phyloP scores from a whole-genome alignment of 2,329 filamentous ascomycete genomes.

The Colletotrichum sp. region DNA sequence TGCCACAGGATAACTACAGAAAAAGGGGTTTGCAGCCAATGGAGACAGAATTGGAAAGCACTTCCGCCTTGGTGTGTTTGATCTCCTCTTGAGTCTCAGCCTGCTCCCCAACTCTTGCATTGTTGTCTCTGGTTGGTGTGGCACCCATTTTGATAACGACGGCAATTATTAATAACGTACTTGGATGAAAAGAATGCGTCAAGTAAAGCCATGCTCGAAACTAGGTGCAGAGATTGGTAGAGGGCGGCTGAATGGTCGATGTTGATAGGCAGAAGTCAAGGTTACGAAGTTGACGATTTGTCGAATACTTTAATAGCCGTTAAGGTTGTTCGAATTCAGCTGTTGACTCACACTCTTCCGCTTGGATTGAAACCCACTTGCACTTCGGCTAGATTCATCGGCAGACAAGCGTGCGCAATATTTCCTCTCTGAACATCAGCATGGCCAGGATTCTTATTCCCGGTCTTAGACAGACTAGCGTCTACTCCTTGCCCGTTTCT shows the following conservation, averaged over 20 bases:
- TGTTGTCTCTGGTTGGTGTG: background rate
- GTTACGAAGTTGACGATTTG: background rate
- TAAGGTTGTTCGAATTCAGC: background rate
- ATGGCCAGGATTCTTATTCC: background rate
- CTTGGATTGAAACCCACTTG: background rate
- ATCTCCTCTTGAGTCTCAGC: background rate
- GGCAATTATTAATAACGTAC: background rate
- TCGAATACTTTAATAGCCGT: background rate
- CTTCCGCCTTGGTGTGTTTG: background rate
- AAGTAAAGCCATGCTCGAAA: background rate
- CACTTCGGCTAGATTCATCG: background rate
- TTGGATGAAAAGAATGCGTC: background rate
- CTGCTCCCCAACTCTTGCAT: accelerated
- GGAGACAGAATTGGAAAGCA: accelerated
- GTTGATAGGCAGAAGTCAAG: background rate
- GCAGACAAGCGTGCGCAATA: background rate
- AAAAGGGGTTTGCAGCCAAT: too few relatives aligned
- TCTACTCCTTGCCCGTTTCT: background rate
- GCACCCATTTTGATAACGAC: background rate
- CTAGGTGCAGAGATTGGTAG: background rate
- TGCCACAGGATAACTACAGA: too few relatives aligned
- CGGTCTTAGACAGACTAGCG: background rate
- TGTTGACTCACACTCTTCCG: background rate
- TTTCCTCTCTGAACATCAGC: background rate
- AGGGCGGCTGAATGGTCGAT: background rate